Conservation (phyloP, 495 filamentous ascomycete genomes). For the Talaromyces wortmannii region DNA sequence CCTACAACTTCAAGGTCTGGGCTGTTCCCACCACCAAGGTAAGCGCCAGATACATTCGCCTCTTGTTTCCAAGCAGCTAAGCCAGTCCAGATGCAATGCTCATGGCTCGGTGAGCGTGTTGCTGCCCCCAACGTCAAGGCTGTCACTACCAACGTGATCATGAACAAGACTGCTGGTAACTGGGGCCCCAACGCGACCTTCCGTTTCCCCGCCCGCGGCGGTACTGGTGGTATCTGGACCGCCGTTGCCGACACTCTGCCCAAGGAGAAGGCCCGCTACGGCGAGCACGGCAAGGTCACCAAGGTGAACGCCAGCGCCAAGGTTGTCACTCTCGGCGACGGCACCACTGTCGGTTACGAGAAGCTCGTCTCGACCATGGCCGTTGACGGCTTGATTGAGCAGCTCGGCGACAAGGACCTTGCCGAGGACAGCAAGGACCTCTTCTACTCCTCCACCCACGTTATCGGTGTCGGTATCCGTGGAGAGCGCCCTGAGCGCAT, state of each 20-base stretch:
- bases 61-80: background rate
- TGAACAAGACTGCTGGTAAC: slow-evolving; percentile 92
- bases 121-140: slow-evolving; percentile 95
- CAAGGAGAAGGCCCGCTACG: slow-evolving; percentile 83
- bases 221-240: slow-evolving; percentile 98
- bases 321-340: slow-evolving; percentile 73
- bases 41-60: background rate
- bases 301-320: slow-evolving; percentile 82
- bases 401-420: slow-evolving; percentile 81
- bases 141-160: slow-evolving; percentile 88
- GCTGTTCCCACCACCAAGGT: slow-evolving; percentile 97
- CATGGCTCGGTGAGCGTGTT: slow-evolving; percentile 98
- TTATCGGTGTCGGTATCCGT: slow-evolving; percentile 92
- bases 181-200: slow-evolving; percentile 99
- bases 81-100: slow-evolving; percentile 85
- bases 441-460: slow-evolving; percentile 95
- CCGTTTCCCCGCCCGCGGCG: slow-evolving; percentile 92
- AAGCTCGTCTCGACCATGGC: slow-evolving; percentile 96
- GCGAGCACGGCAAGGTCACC: slow-evolving; percentile 73
- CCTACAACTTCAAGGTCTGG: slow-evolving; percentile 99
- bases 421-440: slow-evolving; percentile 80
- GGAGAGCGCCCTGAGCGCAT: slow-evolving; percentile 91
- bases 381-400: slow-evolving; percentile 81
- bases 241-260: slow-evolving; percentile 92
- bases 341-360: slow-evolving; percentile 84